Conservation (phyloP, 805 yeast species). For the Millerago galiae region DNA sequence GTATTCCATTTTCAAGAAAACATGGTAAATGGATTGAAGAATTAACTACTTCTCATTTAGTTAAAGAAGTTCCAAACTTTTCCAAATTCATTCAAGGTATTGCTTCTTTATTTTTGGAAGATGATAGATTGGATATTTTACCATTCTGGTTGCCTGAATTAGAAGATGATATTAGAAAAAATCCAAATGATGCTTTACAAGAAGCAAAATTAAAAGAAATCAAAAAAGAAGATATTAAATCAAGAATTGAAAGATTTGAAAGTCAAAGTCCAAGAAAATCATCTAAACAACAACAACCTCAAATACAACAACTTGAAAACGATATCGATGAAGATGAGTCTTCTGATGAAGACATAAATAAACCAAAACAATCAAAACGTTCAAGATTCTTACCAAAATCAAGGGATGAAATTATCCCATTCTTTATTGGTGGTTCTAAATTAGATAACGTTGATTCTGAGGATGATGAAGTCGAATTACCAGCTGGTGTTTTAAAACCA, state of each 20-base stretch:
- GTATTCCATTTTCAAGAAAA: conserved; percentile 41
- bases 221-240: conserved; percentile 36
- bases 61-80: conserved; percentile 90
- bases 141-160: conserved; percentile 96
- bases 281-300: conserved; percentile 1
- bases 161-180: conserved; percentile 67
- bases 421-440: conserved; percentile 36
- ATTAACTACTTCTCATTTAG: conserved; percentile 72
- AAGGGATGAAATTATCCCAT: conserved; percentile 29
- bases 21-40: conserved; percentile 79
- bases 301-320: conserved; percentile 23
- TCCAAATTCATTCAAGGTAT: conserved; percentile 92
- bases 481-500: conserved; percentile 87
- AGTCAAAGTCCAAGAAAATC: conserved; percentile 3
- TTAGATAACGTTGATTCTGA: conserved; percentile 67
- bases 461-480: conserved; percentile 79
- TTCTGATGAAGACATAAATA: conserved; percentile 32
- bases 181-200: conserved; percentile 74
- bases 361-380: conserved; percentile 3
- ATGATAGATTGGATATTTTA: conserved; percentile 79
- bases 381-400: conserved; percentile 24
- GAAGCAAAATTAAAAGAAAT: conserved; percentile 52
- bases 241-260: conserved; percentile 30
- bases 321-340: conserved; percentile 54
- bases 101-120: conserved; percentile 80